Conservation (phyloP, 345 rosid genomes). For the Corymbia maculata region DNA sequence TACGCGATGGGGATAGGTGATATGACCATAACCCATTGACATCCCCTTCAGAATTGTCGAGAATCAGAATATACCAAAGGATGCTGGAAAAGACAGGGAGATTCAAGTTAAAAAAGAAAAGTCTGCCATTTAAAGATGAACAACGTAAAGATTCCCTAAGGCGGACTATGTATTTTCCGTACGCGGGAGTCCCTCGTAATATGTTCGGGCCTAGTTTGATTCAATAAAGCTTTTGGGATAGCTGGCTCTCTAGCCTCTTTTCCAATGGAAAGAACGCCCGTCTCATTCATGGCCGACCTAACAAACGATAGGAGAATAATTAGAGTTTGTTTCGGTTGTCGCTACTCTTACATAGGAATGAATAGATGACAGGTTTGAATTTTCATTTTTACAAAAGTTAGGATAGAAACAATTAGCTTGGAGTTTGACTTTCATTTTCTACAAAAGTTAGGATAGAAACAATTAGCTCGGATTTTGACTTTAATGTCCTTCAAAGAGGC, state of each 20-base stretch:
- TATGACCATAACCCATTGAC: background rate
- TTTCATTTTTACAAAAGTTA: too few species aligned
- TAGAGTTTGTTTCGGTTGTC: too few species aligned
- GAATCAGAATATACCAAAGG: background rate
- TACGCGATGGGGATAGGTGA: background rate
- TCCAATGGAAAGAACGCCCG: background rate
- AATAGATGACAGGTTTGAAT: too few species aligned
- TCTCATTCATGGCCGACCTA: background rate
- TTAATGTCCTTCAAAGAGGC: too few species aligned
- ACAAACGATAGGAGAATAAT: background rate
- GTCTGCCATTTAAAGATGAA: background rate
- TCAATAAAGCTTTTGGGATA: background rate
- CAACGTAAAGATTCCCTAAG: background rate
- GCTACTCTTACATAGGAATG: too few species aligned
- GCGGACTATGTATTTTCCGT: background rate
- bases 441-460: too few species aligned
- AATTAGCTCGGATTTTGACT: too few species aligned
- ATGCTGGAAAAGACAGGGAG: background rate
- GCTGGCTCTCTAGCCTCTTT: background rate
- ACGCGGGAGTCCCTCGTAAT: background rate
- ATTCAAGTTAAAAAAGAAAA: background rate
- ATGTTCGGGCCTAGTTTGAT: background rate
- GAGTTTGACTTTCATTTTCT: too few species aligned
- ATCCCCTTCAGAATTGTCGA: background rate
- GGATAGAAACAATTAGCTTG: too few species aligned